Conservation (phyloP, 805 yeast species). For the Wickerhamomyces canadensis region DNA sequence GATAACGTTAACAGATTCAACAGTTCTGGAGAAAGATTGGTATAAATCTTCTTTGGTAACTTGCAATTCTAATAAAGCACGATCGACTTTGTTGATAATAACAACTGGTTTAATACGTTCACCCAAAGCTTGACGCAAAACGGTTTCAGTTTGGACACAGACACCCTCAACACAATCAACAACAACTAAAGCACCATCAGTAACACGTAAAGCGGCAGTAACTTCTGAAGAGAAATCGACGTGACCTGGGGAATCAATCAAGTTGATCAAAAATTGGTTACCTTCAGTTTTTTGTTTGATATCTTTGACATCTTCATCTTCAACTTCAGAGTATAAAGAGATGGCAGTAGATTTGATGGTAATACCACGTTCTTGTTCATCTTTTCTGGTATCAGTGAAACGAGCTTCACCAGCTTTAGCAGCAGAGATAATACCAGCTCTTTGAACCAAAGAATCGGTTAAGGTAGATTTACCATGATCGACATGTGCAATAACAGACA, state of each 20-base stretch:
- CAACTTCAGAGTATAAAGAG: constrained; percentile 86
- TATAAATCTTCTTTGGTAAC: constrained; percentile 98
- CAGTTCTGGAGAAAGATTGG: constrained; percentile 97
- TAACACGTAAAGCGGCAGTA: constrained; percentile 99
- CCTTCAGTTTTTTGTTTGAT: constrained; percentile 84
- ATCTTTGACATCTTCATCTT: constrained; percentile 81
- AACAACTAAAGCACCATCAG: constrained; percentile 99
- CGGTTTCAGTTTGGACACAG: constrained; percentile 99
- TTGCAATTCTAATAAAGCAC: constrained; percentile 98
- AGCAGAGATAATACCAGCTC: constrained; percentile 99
- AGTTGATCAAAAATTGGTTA: constrained; percentile 92
- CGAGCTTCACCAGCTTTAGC: constrained; percentile 99
- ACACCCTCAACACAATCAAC: constrained; percentile 99
- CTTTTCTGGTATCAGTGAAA: constrained; percentile 99
- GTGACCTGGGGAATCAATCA: constrained; percentile 99
- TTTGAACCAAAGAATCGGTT: constrained; percentile 98
- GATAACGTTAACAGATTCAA: constrained; percentile 98
- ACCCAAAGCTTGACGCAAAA: constrained; percentile 97
- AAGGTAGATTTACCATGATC: constrained; percentile 99
- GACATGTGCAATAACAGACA: constrained; percentile 99
- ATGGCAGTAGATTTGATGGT: constrained; percentile 99
- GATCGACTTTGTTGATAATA: constrained; percentile 97
- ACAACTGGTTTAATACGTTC: constrained; percentile 99
- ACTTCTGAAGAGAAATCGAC: constrained; percentile 99
- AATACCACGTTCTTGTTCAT: constrained; percentile 99